These are phyloP conservation scores for Coniochaeta ligniaria DNA, from an alignment of 2,329 filamentous ascomycete species.

Conservation along the genomic window DNA sequence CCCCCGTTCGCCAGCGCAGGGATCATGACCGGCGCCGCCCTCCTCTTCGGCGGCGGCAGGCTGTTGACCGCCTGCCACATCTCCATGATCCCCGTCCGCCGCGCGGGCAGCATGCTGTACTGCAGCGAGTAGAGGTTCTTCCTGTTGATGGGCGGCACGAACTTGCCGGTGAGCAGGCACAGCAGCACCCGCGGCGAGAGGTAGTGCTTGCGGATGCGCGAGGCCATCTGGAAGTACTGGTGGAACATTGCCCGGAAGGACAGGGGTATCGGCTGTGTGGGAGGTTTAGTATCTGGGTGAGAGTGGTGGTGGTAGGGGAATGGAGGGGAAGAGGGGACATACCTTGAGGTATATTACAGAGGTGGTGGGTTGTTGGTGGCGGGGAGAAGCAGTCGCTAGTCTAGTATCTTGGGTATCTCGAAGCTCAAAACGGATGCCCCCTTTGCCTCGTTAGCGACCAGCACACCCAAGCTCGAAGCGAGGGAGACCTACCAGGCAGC, in stretches of 20 bases:
- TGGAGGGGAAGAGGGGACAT: conserved; percentile 13
- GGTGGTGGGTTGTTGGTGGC: conserved; percentile 50
- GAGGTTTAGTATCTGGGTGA: not conserved
- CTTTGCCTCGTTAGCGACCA: conserved; percentile 26
- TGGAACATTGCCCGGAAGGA: conserved; percentile 92
- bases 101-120: conserved; percentile 92
- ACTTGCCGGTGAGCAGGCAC: conserved; percentile 81
- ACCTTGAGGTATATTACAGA: conserved; percentile 87
- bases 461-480: not conserved
- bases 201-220: conserved; percentile 91
- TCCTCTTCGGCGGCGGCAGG: conserved; percentile 35
- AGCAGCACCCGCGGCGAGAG: conserved; percentile 81
- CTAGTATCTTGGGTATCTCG: conserved; percentile 58
- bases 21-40: conserved; percentile 24
- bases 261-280: conserved; percentile 72
- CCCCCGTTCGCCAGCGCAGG: conserved; percentile 24
- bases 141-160: conserved; percentile 90
- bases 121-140: conserved; percentile 94
- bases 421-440: conserved; percentile 86
- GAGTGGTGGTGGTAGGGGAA: not conserved
- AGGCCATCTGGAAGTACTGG: conserved; percentile 92
- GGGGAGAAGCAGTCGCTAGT: conserved; percentile 29
- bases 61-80: conserved; percentile 71
- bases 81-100: conserved; percentile 71
- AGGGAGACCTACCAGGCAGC: conserved; percentile 58